Conservation (phyloP, 1,284 basidiomycete genomes). For the Tilletiaria anomala region DNA sequence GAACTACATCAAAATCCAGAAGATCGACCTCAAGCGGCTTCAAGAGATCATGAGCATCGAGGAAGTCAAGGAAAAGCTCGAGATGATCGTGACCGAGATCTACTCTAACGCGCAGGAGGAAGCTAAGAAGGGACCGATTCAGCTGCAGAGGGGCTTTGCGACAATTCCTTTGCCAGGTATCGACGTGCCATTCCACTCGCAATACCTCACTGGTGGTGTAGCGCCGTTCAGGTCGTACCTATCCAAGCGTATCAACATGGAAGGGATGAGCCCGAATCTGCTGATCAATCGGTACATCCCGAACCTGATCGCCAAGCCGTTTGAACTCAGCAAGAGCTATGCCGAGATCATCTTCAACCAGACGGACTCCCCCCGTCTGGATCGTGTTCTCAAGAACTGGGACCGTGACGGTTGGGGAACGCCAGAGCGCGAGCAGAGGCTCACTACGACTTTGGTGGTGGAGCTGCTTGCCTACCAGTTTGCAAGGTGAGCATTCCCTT, state of each 20-base stretch:
- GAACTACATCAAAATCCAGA: constrained; percentile 91
- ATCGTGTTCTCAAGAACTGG: constrained; percentile 84
- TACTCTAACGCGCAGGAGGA: constrained; percentile 59
- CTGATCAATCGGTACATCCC: constrained; percentile 61
- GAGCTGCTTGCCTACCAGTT: constrained; percentile 95
- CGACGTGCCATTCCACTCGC: constrained; percentile 97
- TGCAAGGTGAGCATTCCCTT: constrained; percentile 23
- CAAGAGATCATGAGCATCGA: constrained; percentile 64
- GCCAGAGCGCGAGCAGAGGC: constrained; percentile 66
- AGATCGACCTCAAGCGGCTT: constrained; percentile 88
- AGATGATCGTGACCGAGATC: constrained; percentile 74
- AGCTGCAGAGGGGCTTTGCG: constrained; percentile 83
- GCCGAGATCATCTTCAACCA: constrained; percentile 59
- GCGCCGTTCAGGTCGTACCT: constrained; percentile 88
- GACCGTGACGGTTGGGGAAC: constrained; percentile 77
- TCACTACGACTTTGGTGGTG: constrained; percentile 88
- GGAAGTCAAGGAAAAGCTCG: constrained; percentile 79
- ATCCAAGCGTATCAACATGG: constrained; percentile 90
- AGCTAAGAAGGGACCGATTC: constrained; percentile 74
- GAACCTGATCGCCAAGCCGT: constrained; percentile 87
- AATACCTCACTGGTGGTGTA: constrained; percentile 88
- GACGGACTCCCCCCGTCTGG: constrained; percentile 65
- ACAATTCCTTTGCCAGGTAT: constrained; percentile 57
- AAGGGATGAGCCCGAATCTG: constrained; percentile 59
- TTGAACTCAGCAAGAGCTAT: constrained; percentile 76